Evolutionary conservation across 106 monocot genomes (phyloP).

Genomic region (Alisma plantagoaquatica): DNA sequence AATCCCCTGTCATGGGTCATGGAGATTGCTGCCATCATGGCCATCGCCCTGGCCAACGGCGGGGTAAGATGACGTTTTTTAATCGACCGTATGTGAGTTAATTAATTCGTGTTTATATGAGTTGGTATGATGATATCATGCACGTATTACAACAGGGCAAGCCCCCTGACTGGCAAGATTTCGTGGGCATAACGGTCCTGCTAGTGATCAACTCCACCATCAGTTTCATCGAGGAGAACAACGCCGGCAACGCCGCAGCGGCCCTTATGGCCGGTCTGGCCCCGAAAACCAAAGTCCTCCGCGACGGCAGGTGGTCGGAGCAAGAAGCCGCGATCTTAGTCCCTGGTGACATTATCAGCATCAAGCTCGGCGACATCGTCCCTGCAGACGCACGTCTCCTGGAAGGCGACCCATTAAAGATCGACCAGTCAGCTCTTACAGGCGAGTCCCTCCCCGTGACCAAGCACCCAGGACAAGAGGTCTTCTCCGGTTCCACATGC

Average conservation of each 20-base stretch:
- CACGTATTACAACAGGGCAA: constrained; percentile 23
- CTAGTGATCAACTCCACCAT: constrained; percentile 24
- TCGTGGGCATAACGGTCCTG: constrained; percentile 16
- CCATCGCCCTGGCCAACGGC: constrained; percentile 69
- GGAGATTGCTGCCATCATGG: constrained; percentile 76
- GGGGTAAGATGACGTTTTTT: background rate
- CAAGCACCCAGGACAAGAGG: constrained; percentile 54
- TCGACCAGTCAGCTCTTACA: constrained; percentile 83
- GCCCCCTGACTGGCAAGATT: constrained; percentile 49
- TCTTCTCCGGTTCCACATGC: constrained; percentile 89
- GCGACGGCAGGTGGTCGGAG: constrained; percentile 23
- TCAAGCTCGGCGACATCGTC: constrained; percentile 90
- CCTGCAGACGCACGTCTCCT: constrained; percentile 78
- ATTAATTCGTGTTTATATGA: too few relatives aligned
- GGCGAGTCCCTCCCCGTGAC: constrained; percentile 84
- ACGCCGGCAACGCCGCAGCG: constrained; percentile 19
- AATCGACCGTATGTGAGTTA: too few relatives aligned
- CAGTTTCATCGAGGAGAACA: constrained; percentile 22
- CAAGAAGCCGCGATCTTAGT: constrained; percentile 19
- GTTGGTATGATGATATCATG: too few relatives aligned
- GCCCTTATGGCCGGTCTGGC: constrained; percentile 53
- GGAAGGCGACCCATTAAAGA: constrained; percentile 81
- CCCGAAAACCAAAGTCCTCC: constrained; percentile 41
- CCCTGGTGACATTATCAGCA: constrained; percentile 21
- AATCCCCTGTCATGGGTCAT: constrained; percentile 89